Evolutionary conservation across 352 stramenopile genomes (phyloP), one percentile per base, ranked within the genome.

Genomic region (Globisporangium acanthophoron): DNA sequence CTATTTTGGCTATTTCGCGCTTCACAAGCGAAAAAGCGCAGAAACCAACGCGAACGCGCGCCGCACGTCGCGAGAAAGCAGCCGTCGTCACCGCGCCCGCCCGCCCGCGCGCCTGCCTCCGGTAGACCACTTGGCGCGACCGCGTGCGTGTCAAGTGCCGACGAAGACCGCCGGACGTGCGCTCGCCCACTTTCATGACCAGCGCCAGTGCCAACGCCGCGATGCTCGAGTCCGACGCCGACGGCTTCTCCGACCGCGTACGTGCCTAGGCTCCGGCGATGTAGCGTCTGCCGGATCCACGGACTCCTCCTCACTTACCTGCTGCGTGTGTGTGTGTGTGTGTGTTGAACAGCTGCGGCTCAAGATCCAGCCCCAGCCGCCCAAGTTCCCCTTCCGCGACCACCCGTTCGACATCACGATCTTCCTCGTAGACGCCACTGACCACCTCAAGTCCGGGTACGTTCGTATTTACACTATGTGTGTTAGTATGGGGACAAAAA

Each of bases 331-430:
- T 39, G 43, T 21, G 16, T 39, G 43, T 21, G 6, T 5, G 24
- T 58, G 12, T 45, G 6, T 33, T 27, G 16, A 58, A 31, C 55
- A 87, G 74, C 64, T 93, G 53, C 76, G 79, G 3, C 60, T 95
- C 24, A 95, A 95, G 64, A 92, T 93, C 64, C 81, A 92, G 67
- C 85, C 85, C 3, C 73, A 87, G 37, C 85, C 85, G 48, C 85
- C 85, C 40, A 85, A 92, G 63, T 95, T 95, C 58, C 85, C 85
- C 13, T 95, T 92, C 71, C 85, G 83, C 21, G 73, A 88, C 66
- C 80, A 93, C 54, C 80, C 81, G 43, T 95, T 95, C 59, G 85
- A 95, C 20, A 78, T 95, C 53, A 93, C 83, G 0, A 80, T 95
- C 53, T 95, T 91, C 56, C 79, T 95, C 37, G 85, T 95, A n/a